These are phyloP conservation scores for Ascochyta viciae-villosae DNA, from an alignment of 2,329 filamentous ascomycete genomes.

Conservation along the genomic window DNA sequence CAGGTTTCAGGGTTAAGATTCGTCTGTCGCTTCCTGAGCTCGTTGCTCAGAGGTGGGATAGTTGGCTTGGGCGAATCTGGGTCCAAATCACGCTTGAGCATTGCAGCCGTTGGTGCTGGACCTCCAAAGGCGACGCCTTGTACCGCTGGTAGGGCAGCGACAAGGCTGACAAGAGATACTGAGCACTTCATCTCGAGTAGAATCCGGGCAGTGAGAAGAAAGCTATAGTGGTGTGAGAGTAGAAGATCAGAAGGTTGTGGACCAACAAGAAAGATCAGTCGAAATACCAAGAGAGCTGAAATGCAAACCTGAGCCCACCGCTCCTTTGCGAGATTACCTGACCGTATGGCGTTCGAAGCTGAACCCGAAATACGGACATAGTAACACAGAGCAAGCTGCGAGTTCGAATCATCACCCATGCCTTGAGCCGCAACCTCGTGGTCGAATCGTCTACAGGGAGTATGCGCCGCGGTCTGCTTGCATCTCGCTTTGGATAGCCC, in stretches of 20 bases:
- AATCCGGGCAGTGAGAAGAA: neutral
- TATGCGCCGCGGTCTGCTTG: neutral
- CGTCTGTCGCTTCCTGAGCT: slow-evolving; percentile 28
- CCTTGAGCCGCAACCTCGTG: neutral
- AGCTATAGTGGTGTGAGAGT: neutral
- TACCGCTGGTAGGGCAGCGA: slow-evolving; percentile 24
- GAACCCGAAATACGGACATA: slow-evolving; percentile 1
- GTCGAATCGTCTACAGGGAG: neutral
- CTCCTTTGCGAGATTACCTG: neutral
- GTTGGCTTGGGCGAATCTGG: slow-evolving; percentile 33
- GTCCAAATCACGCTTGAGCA: slow-evolving; percentile 16
- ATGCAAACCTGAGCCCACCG: neutral
- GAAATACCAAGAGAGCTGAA: neutral
- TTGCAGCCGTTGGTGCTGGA: slow-evolving; percentile 25
- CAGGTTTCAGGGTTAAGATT: slow-evolving; percentile 27
- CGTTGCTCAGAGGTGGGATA: slow-evolving; percentile 25
- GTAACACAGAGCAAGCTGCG: neutral
- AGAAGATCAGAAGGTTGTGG: neutral
- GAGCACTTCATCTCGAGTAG: slow-evolving; percentile 13
- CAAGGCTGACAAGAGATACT: slow-evolving; percentile 14
- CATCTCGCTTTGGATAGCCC: neutral
- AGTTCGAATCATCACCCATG: neutral
- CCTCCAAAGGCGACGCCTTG: slow-evolving; percentile 31
- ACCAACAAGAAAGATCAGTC: neutral
- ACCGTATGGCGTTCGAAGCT: slow-evolving; percentile 9